Evolutionary conservation across 2,329 filamentous ascomycete genomes (phyloP), one percentile per base, ranked within the genome.

Genomic region (Verticillium tricorpus): DNA sequence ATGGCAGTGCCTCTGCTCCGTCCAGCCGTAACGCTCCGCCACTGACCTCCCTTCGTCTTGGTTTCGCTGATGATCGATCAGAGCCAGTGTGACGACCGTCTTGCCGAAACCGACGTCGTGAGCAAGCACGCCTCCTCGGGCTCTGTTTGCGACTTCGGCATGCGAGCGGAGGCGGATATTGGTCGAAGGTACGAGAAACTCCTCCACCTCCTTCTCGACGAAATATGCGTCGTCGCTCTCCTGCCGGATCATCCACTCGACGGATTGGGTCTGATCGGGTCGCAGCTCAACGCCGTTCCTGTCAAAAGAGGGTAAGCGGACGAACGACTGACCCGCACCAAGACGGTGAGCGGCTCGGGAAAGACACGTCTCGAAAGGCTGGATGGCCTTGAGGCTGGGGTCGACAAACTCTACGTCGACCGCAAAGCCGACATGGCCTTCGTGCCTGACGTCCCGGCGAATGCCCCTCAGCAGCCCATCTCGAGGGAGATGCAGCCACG

Each of bases 51-150:
- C n/a, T 1, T 57, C 25, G 57, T 74, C 60, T 17, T 19, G 70
- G 0, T 61, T 1, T 5, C 63, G 52, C 59, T 72, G 71, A 8
- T 61, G 62, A 28, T 74, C 72, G 8, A 78, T 69, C 5, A 79
- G 67, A 1, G 72, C 77, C 14, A 80, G 71, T 6, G 69, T 73
- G 31, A 78, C 67, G 5, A 79, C 70, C 0, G 78, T 81, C 67
- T 81, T 81, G 1, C 78, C 78, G 59, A 75, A 80, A 17, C 78
- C 78, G 15, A 80, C 75, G 32, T 79, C 73, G 54, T 80, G 77
- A 1, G 77, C 78, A 7, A 79, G 67, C 9, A 80, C 70, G 32
- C 78, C 78, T 14, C 78, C 78, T 3, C 67, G 69, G 39, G 69
- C 66, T 8, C 60, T 63, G 28, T 71, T 68, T 5, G 64, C 62